Evolutionary conservation across 2,329 filamentous ascomycete species (phyloP), one percentile per base, ranked within the genome.

Genomic region (Pestalotiopsis sp.): DNA sequence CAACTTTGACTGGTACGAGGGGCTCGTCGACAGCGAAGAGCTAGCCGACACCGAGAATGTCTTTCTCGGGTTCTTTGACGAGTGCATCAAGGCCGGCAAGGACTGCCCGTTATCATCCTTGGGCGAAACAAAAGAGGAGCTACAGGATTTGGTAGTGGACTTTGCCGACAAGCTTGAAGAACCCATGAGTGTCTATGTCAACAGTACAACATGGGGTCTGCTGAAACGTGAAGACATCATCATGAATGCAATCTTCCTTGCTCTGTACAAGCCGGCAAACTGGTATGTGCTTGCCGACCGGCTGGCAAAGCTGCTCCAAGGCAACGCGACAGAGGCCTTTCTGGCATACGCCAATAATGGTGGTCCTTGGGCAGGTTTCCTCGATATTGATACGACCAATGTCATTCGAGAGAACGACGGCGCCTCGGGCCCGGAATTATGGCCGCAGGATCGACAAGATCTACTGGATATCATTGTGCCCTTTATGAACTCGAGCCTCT

Each of bases 31-130:
- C 73, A 72, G 68, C 3, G 82, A 82, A 58, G 78, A 80, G 59
- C 72, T 84, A 1, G 71, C 75, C n/a, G 81, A 86, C 70, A 82
- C 82, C 17, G 83, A 85, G 64, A 75, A 79, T 38, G 80, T 81
- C 0, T 77, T 84, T 39, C 72, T 76, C 1, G 80, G 76, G 11
- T 85, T 87, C 70, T 80, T 83, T 65, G 78, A 82, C 20, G 80
- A 82, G 62, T 88, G 86, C 72, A 79, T 82, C 71, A 80, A 81
- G 61, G 86, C 86, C 1, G 84, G 85, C 2, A 71, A 81, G 4
- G 78, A 76, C n/a, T 87, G 85, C 69, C 75, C 81, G 1, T 72
- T 87, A 36, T 79, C 80, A 0, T 75, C 77, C 0, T 69, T 83
- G 12, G 79, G 78, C 11, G 71, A 75, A 2, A 78, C 83, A 0